Base-by-base conservation (phyloP, 2,329 filamentous ascomycete genomes). In the Ophiostoma pallidulum region DNA sequence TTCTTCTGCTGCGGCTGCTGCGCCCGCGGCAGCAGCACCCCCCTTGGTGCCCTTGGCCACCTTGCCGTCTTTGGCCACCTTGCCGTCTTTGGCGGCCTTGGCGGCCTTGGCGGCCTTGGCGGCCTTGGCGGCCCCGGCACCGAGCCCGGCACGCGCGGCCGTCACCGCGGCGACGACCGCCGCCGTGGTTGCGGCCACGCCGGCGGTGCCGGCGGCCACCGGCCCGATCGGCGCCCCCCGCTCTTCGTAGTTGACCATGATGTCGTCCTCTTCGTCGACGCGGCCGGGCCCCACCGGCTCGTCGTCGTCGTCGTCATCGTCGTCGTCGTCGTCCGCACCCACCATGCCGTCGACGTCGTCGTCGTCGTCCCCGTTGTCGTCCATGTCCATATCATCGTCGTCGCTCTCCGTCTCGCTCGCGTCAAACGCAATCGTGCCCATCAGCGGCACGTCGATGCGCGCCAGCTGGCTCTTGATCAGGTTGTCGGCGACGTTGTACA, bases 401-500 rank as follows among this genome's bases (percentile, higher is more conserved):
- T 64, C 67, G 50, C 66, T 66, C 42, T 55, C 59, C 26, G 60
- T 62, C 24, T 64, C 62, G 51, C 68, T 69, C 50, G 69, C 62
- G 28, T 71, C 67, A 53, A 72, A 68, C 45, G 64, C 65, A 49
- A 72, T 56, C 7, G 66, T 60, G 10, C 70, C 69, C 57, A 72
- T 59, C 48, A 72, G 57, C 35, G 69, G 69, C 51, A 72, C 66
- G 48, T 72, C 66, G 31, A 70, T 64, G 57, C 66, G 64, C 41
- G 65, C 64, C 53, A 71, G 63, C 56, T 72, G 69, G 54, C 66
- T 71, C 58, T 66, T 69, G 60, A 73, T 72, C 50, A 73, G 60
- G 51, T 68, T 65, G 55, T 71, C 68, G 41, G 69, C 69, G 53
- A 70, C 65, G 39, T 63, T 60, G 44, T 68, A 69, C 38, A 72